Evolutionary conservation across 352 stramenopile species (phyloP).

Genomic region (Phytophthora fragariae): DNA sequence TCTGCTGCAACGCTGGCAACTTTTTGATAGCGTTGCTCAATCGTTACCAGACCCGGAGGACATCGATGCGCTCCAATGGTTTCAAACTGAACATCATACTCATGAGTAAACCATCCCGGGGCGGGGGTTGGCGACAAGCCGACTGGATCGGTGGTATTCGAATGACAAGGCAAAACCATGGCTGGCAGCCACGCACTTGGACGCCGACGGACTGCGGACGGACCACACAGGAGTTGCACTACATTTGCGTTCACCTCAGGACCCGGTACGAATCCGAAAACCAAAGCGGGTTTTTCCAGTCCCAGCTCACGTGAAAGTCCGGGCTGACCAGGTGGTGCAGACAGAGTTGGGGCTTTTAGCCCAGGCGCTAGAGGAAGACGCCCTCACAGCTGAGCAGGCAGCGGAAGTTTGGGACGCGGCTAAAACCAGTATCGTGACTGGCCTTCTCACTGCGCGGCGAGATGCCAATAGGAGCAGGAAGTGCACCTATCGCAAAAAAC

Average conservation of each 20-base stretch:
- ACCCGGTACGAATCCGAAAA: background rate
- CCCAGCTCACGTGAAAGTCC: no score
- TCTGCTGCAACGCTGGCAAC: no score
- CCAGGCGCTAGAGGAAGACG: no score
- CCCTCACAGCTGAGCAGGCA: background rate
- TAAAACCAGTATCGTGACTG: background rate
- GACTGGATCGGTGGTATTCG: background rate
- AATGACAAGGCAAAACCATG: background rate
- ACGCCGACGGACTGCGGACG: background rate
- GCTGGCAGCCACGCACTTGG: background rate
- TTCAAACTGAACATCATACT: background rate
- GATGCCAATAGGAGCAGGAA: background rate
- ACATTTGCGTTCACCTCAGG: background rate
- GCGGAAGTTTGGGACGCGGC: background rate
- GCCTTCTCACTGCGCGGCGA: background rate
- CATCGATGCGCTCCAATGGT: background rate
- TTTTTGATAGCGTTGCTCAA: no score
- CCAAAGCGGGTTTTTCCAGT: no score
- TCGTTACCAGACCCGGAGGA: no score
- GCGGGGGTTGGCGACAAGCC: background rate
- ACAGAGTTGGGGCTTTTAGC: no score
- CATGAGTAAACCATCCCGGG: background rate
- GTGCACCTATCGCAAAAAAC: background rate
- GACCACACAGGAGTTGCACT: background rate
- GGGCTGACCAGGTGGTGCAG: no score